phyloP scores from a whole-genome alignment of 2,329 filamentous ascomycete species.

The Arthrobotrys megalospora region DNA sequence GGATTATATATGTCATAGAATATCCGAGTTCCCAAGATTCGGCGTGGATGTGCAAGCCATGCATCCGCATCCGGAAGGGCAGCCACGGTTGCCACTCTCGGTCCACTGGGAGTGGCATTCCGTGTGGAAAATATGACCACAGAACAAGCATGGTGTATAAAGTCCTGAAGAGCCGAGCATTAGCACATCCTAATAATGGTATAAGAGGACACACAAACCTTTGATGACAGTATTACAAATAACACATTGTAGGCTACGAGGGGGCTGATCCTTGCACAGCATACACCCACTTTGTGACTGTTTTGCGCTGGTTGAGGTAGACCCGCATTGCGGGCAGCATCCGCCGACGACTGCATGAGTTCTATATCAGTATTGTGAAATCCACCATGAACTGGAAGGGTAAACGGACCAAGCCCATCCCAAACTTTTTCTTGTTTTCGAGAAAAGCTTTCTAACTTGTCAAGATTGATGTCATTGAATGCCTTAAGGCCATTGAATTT shows the following conservation, averaged over 20 bases:
- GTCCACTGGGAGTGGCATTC: conserved; percentile 64
- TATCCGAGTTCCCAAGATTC: conserved; percentile 35
- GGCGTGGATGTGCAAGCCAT: conserved; percentile 46
- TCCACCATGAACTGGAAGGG: background rate
- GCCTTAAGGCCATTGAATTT: conserved; percentile 77
- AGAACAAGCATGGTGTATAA: conserved; percentile 64
- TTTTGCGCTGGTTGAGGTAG: conserved; percentile 60
- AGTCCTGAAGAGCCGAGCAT: conserved; percentile 40
- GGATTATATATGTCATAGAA: conserved; percentile 15
- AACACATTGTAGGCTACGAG: conserved; percentile 64
- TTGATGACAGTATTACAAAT: conserved; percentile 65
- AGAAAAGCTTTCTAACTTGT: conserved; percentile 51
- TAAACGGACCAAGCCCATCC: conserved; percentile 62
- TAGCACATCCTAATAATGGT: background rate
- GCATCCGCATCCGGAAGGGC: conserved; percentile 55
- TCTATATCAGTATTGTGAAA: background rate
- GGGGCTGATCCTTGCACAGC: conserved; percentile 63
- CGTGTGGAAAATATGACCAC: conserved; percentile 65
- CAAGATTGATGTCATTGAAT: conserved; percentile 48
- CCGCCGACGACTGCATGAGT: conserved; percentile 41
- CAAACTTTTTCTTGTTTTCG: conserved; percentile 55
- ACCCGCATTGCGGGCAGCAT: conserved; percentile 56
- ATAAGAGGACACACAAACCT: conserved; percentile 42
- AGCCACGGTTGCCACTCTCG: conserved; percentile 36
- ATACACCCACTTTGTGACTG: conserved; percentile 60